phyloP scores from a whole-genome alignment of 352 stramenopile species.

The Phytophthora pistaciae region DNA sequence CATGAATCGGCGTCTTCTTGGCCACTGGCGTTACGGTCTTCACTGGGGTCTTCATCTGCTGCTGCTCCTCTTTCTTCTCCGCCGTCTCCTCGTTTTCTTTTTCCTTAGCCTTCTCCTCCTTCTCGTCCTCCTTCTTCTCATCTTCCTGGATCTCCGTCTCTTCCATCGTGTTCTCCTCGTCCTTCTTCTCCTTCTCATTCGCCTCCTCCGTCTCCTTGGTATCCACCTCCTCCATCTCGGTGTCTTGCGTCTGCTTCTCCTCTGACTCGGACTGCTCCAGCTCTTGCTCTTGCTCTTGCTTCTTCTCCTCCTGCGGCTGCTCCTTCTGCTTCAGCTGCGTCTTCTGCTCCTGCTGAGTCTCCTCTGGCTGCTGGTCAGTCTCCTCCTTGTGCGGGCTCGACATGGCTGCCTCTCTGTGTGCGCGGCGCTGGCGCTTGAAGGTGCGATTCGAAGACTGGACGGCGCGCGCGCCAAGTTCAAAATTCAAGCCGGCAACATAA shows the following conservation, averaged over 20 bases:
- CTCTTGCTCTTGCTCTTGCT: background rate
- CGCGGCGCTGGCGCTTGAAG: constrained; percentile 4
- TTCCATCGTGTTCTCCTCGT: background rate
- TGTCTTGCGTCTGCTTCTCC: constrained; percentile 15
- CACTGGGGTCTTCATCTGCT: background rate
- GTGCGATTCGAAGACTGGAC: constrained; percentile 23
- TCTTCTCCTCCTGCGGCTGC: constrained; percentile 4
- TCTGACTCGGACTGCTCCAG: background rate
- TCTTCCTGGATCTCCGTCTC: background rate
- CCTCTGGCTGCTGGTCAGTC: background rate
- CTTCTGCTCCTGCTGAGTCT: constrained; percentile 7
- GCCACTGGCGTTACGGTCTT: constrained; percentile 6
- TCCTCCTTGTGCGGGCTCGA: constrained; percentile 8
- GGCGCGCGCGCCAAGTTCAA: constrained; percentile 17
- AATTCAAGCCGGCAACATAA: constrained; percentile 23
- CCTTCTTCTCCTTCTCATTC: constrained; percentile 3
- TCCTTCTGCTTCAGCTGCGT: constrained; percentile 3
- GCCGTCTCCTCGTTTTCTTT: background rate
- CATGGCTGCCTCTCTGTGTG: constrained; percentile 12
- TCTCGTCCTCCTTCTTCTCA: background rate
- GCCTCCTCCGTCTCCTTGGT: background rate
- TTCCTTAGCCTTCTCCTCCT: background rate
- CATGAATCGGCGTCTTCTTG: constrained; percentile 10
- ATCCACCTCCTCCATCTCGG: constrained; percentile 11
- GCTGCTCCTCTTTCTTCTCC: constrained; percentile 2